Base-by-base conservation (phyloP, 148 eudicot species). In the Dianthus caryophyllus region DNA sequence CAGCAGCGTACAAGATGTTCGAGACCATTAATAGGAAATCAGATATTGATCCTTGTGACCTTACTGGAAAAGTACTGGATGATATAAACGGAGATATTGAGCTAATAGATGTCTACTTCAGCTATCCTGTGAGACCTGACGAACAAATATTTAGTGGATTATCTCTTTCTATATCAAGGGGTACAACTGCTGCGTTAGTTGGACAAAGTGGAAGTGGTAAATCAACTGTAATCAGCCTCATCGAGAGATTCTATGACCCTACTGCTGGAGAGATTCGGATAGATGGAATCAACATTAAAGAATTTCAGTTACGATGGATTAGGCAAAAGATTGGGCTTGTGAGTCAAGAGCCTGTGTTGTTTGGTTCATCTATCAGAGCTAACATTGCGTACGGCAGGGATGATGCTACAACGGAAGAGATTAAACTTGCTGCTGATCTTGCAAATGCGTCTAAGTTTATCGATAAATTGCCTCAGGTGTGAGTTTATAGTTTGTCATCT, bases 161-260 rank as follows among this genome's bases (percentile, higher is more conserved):
- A 41, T 84, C 78, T 15, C 79, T 87, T 27, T 76, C 63, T 15
- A 80, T 87, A 29, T 57, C 86, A 2, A 72, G 82, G 72, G 91
- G 91, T 62, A 76, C 81, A 22, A 84, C 91, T 33, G 72, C 79
- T 27, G 91, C 91, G 51, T 78, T 87, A 67, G 91, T 87, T 63
- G 88, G 91, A 26, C 80, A 84, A 64, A 87, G 91, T 43, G 91
- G 91, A 29, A 87, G 91, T 33, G 88, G 88, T 5, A 87, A 87
- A 73, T 87, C 91, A 1, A 84, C 91, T 44, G 88, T 84, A 1
- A 82, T 84, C 22, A 82, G 88, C 70, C 71, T 87, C 26, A 70
- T 87, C 43, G 88, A 87, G 81, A 80, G 91, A 73, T 87, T 87
- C 48, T 87, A 87, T 18, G 91, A 87, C 71, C 91, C 91, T 49